phyloP scores from a whole-genome alignment of 768 basidiomycete genomes.

The Trametes villosa region DNA sequence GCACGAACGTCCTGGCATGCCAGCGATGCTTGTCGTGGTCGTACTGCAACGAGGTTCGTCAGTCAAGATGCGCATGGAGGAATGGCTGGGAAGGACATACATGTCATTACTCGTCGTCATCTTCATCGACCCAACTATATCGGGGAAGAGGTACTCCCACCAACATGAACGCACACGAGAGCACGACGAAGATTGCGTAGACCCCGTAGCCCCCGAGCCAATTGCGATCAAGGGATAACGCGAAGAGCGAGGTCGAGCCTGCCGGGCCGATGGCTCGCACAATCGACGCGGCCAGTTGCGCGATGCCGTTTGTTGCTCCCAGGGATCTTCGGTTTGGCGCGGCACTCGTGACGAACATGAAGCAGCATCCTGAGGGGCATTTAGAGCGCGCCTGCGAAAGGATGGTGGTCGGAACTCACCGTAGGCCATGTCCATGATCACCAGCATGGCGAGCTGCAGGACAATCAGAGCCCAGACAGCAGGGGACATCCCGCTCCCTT shows the following conservation, averaged over 20 bases:
- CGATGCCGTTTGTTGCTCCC: constrained; percentile 58
- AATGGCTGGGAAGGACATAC: neutral
- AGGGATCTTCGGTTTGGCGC: constrained; percentile 41
- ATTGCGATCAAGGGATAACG: constrained; percentile 50
- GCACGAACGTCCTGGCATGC: too few relatives aligned
- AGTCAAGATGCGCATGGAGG: neutral
- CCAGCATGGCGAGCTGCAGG: constrained; percentile 29
- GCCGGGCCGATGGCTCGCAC: constrained; percentile 58
- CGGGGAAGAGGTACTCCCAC: constrained; percentile 26
- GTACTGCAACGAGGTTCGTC: neutral
- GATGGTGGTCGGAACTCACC: constrained; percentile 25
- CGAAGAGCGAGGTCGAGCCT: constrained; percentile 59
- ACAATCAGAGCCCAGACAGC: constrained; percentile 31
- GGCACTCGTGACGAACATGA: constrained; percentile 38
- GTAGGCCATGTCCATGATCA: constrained; percentile 36
- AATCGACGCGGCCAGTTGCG: constrained; percentile 54
- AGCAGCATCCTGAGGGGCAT: constrained; percentile 30
- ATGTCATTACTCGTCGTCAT: constrained; percentile 14
- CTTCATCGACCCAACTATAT: constrained; percentile 22
- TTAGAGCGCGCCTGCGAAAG: neutral
- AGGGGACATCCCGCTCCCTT: constrained; percentile 14
- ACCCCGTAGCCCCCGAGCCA: constrained; percentile 52
- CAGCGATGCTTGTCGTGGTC: neutral
- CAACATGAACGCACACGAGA: constrained; percentile 23
- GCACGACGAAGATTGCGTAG: constrained; percentile 31